Base-by-base conservation (phyloP, 1,284 basidiomycete genomes). In the Rhizoctonia solani region DNA sequence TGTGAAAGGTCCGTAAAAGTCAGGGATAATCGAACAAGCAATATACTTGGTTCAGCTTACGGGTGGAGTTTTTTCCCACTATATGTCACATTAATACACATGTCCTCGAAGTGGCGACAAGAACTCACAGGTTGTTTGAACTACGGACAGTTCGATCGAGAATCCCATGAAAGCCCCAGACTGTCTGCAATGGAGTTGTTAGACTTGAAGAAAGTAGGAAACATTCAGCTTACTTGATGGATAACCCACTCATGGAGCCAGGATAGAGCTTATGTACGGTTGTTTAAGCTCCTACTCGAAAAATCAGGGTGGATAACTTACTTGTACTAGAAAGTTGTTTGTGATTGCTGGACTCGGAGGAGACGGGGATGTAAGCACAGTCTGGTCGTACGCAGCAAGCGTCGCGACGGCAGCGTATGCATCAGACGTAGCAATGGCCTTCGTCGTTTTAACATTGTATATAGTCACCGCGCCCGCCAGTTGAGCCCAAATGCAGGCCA, bases 131-230 rank as follows among this genome's bases (percentile, higher is more conserved):
- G 54, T 58, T n/a, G 25, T 14, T 46, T 59, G 63, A 1, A 53
- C 61, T 52, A 69, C 63, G 65, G 68, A 69, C 54, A 69, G 44
- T 27, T 69, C 68, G 46, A 69, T 34, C 3, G 68, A 69, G 39
- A 66, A 69, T 53, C 68, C 68, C 25, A 66, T 41, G 44, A 69
- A 69, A 11, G n/a, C 29, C 29, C 68, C 68, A 13, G 19, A 42
- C 54, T 68, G 59, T 27, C 25, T 21, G 19, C 23, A 49, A 50
- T 27, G 25, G 39, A 27, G 21, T 2, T 65, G 25, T 34, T 32
- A 47, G 29, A 9, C 9, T 32, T 34, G 52, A 47, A 46, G n/a
- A 21, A 19, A 21, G 13, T 14, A 11, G 21, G 11, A 30, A 4
- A 3, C 14, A 4, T 6, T 13, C 6, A 19, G 32, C 54, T 16